Conservation (phyloP, 1,284 basidiomycete species). For the Boletus smithii region DNA sequence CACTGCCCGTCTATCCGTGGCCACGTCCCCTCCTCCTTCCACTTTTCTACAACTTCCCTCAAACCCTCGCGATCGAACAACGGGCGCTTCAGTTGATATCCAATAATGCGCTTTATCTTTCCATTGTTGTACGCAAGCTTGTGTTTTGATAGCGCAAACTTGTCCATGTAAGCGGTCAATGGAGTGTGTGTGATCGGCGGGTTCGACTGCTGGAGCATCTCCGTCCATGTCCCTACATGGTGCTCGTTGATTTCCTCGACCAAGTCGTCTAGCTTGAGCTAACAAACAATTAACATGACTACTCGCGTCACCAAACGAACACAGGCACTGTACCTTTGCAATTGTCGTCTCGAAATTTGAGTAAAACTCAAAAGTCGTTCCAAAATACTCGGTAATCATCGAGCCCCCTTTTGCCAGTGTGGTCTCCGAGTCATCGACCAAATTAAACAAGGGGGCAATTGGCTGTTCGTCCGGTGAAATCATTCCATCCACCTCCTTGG, state of each 20-base stretch:
- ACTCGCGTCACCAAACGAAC: not conserved
- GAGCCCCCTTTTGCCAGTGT: conserved; percentile 75
- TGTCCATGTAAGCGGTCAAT: conserved; percentile 80
- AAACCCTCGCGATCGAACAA: conserved; percentile 62
- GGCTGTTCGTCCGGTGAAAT: conserved; percentile 55
- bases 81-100: conserved; percentile 67
- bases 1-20: conserved; percentile 43
- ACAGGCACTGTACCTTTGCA: conserved; percentile 50
- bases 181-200: conserved; percentile 77
- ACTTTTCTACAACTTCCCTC: conserved; percentile 73
- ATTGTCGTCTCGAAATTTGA: conserved; percentile 67
- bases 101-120: conserved; percentile 72
- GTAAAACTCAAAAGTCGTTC: conserved; percentile 84
- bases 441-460: conserved; percentile 76
- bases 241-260: conserved; percentile 88
- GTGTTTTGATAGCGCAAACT: conserved; percentile 66
- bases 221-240: conserved; percentile 81
- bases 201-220: conserved; percentile 73
- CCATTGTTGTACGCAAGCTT: conserved; percentile 60
- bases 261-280: conserved; percentile 63
- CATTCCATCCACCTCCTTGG: conserved; percentile 58
- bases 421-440: conserved; percentile 79
- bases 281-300: conserved; percentile 12
- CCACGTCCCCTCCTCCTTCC: conserved; percentile 74
- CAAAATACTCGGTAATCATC: conserved; percentile 72